Evolutionary conservation across 2,329 filamentous ascomycete species (phyloP).

Genomic region (Escovopsis weberi): DNA sequence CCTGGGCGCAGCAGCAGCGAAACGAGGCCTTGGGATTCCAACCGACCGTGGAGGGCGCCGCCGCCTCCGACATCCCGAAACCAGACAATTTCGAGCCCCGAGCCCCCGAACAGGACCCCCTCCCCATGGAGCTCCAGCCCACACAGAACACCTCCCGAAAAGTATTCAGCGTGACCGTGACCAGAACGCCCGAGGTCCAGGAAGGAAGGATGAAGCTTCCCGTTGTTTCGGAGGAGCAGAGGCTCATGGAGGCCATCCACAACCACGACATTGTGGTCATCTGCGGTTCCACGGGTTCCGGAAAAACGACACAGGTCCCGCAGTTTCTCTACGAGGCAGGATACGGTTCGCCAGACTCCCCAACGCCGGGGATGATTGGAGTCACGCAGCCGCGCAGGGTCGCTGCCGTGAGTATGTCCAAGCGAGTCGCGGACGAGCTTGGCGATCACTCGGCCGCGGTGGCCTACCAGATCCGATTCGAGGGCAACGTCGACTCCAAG

Average conservation of each 20-base stretch:
- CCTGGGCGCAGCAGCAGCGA: conserved; percentile 77
- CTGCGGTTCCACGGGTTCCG: conserved; percentile 89
- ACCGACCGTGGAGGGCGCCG: conserved; percentile 28
- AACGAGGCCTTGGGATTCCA: conserved; percentile 66
- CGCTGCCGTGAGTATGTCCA: conserved; percentile 92
- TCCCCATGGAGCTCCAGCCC: conserved; percentile 51
- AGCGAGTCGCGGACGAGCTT: conserved; percentile 75
- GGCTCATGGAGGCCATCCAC: conserved; percentile 94
- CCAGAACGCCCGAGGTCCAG: conserved; percentile 60
- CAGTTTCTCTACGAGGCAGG: conserved; percentile 93
- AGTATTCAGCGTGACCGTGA: conserved; percentile 59
- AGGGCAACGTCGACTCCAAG: conserved; percentile 62
- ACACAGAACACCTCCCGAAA: conserved; percentile 50
- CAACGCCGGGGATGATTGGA: conserved; percentile 83
- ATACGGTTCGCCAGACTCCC: conserved; percentile 64
- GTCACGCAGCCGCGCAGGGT: conserved; percentile 91
- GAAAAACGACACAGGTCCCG: conserved; percentile 94
- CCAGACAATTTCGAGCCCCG: conserved; percentile 51
- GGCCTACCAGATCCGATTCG: conserved; percentile 90
- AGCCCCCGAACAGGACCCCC: conserved; percentile 53
- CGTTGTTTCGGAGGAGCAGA: conserved; percentile 89
- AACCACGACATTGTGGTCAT: conserved; percentile 82
- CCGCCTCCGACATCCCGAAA: conserved; percentile 36
- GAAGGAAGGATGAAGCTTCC: conserved; percentile 65
- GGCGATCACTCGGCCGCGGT: conserved; percentile 64